A percentile compares a stretch with the other conserved stretches of the same genome.
Conservation (phyloP, 805 yeast genomes). For the Candida sakaeoensis region DNA sequence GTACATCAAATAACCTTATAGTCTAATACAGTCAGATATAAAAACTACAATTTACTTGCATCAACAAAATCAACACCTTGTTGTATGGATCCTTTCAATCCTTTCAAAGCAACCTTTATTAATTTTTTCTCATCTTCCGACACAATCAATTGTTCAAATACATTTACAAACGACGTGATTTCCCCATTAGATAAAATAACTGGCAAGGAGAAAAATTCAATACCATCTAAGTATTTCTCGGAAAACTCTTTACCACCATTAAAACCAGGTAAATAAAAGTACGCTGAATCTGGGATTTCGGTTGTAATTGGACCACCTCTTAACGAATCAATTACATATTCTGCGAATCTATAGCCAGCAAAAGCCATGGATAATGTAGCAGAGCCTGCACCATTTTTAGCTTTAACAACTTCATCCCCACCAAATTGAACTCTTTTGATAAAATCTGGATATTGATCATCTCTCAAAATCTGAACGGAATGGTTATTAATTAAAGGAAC, state of each 20-base stretch:
- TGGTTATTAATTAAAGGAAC: constrained; percentile 32
- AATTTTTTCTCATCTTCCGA: constrained; percentile 30
- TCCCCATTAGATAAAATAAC: constrained; percentile 38
- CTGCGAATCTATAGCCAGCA: constrained; percentile 83
- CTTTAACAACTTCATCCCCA: constrained; percentile 95
- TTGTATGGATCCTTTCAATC: constrained; percentile 35
- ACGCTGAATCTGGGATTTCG: constrained; percentile 43
- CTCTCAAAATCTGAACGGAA: constrained; percentile 13
- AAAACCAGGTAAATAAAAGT: constrained; percentile 52
- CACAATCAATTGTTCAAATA: constrained; percentile 27
- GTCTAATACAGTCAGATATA: no score
- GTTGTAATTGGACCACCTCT: constrained; percentile 14
- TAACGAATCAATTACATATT: constrained; percentile 38
- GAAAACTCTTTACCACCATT: constrained; percentile 45
- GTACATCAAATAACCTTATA: no score
- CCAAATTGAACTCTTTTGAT: constrained; percentile 53
- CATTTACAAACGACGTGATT: constrained; percentile 32
- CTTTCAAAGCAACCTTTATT: constrained; percentile 35
- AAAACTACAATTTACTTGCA: constrained; percentile 30
- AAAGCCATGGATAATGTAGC: constrained; percentile 96
- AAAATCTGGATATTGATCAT: constrained; percentile 23
- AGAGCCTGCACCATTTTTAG: constrained; percentile 91
- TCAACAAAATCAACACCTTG: constrained; percentile 40
- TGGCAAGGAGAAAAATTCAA: constrained; percentile 48
- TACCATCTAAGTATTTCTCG: constrained; percentile 30